A percentile compares a stretch with the other conserved stretches of the same genome.
phyloP scores from a whole-genome alignment of 257 asterid genomes.

The Galeopsis tetrahit region DNA sequence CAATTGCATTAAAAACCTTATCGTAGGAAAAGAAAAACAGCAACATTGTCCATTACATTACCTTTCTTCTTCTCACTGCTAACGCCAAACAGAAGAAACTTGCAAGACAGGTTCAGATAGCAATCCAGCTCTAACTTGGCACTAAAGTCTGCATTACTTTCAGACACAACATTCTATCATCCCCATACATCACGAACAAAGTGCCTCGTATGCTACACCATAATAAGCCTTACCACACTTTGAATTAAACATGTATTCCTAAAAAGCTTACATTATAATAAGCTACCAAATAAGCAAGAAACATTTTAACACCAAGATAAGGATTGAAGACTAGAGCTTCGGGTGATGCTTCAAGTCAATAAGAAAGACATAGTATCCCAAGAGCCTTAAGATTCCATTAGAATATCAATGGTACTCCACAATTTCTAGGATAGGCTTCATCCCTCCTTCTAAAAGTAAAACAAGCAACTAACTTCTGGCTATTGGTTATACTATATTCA shows the following conservation, averaged over 20 bases:
- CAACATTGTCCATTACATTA: background rate
- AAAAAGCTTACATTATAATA: background rate
- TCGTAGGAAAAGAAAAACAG: background rate
- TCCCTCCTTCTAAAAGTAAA: background rate
- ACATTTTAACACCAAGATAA: background rate
- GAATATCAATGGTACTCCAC: background rate
- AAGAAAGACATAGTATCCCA: background rate
- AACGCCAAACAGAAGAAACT: background rate
- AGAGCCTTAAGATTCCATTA: background rate
- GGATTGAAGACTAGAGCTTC: slow-evolving; percentile 7
- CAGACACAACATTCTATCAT: background rate
- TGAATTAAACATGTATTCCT: background rate
- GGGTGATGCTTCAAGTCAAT: slow-evolving; percentile 16
- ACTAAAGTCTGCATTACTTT: background rate
- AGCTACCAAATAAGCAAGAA: slow-evolving; percentile 17
- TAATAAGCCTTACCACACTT: slow-evolving; percentile 17
- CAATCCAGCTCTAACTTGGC: background rate
- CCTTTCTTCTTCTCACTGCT: background rate
- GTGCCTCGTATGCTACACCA: slow-evolving; percentile 5
- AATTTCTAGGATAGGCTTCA: no score
- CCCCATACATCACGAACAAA: background rate
- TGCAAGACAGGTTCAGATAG: background rate
- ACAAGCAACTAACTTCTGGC: background rate
- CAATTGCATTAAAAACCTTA: background rate
- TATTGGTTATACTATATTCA: background rate